phyloP scores from a whole-genome alignment of 2,329 filamentous ascomycete species.

The Triangularia verruculosa region DNA sequence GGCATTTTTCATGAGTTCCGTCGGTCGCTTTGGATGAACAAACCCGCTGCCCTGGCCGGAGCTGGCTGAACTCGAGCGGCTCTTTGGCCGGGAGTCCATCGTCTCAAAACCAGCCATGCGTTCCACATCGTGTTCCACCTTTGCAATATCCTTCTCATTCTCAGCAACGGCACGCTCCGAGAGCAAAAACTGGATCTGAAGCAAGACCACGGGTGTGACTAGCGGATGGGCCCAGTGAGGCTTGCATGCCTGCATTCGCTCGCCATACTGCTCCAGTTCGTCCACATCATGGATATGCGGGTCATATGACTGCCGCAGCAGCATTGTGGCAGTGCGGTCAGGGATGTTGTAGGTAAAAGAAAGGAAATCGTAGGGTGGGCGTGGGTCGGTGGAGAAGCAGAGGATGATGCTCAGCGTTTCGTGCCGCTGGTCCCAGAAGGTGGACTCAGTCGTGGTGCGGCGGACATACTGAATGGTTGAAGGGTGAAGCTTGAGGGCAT shows the following conservation, averaged over 20 bases:
- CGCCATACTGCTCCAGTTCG: slow-evolving; percentile 45
- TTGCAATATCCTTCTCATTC: slow-evolving; percentile 42
- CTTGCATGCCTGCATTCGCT: slow-evolving; percentile 43
- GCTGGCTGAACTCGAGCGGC: slow-evolving; percentile 15
- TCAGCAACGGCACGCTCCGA: slow-evolving; percentile 44
- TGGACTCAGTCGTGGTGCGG: slow-evolving; percentile 39
- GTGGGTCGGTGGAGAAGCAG: slow-evolving; percentile 44
- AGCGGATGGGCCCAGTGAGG: slow-evolving; percentile 46
- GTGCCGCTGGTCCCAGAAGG: slow-evolving; percentile 40
- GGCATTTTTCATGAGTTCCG: slow-evolving; percentile 46
- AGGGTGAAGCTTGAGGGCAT: slow-evolving; percentile 38
- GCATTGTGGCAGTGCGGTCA: slow-evolving; percentile 38
- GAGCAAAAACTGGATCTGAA: slow-evolving; percentile 45
- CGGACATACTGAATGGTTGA: slow-evolving; percentile 40
- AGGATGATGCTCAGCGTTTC: slow-evolving; percentile 42
- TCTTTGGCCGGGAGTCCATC: slow-evolving; percentile 20
- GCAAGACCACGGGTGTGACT: slow-evolving; percentile 44
- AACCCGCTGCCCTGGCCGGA: slow-evolving; percentile 34
- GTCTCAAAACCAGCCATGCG: slow-evolving; percentile 41
- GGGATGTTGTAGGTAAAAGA: slow-evolving; percentile 45
- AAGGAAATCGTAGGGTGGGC: slow-evolving; percentile 46
- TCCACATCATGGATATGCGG: slow-evolving; percentile 41
- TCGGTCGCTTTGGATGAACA: slow-evolving; percentile 39
- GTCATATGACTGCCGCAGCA: slow-evolving; percentile 45
- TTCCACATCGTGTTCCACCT: slow-evolving; percentile 42